Percentiles rank a stretch among this genome's conserved stretches.
phyloP scores from a whole-genome alignment of 2,329 filamentous ascomycete genomes.

The Triangularia setosa region DNA sequence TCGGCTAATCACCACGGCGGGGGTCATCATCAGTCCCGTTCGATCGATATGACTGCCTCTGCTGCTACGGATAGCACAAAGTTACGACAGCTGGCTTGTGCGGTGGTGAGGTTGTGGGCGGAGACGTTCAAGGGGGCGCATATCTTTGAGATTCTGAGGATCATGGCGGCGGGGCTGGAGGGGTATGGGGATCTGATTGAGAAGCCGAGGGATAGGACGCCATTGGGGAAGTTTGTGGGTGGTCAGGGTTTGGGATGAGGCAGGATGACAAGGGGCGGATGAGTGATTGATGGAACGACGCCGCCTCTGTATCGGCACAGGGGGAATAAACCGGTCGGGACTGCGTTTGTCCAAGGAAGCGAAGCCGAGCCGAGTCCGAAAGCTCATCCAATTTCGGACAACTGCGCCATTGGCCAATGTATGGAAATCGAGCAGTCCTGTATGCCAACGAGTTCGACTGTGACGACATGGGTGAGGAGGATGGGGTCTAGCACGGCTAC shows the following conservation, averaged over 20 bases:
- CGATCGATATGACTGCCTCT: constrained; percentile 36
- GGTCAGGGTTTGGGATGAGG: constrained; percentile 22
- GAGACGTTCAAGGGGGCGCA: constrained; percentile 60
- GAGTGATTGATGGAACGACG: neutral
- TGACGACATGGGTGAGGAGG: neutral
- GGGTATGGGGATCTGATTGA: constrained; percentile 55
- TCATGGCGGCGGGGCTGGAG: constrained; percentile 55
- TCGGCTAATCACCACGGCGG: constrained; percentile 27
- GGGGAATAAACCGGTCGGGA: neutral
- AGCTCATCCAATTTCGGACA: neutral
- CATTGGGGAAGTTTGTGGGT: constrained; percentile 31
- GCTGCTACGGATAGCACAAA: constrained; percentile 45
- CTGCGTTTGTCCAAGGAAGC: neutral
- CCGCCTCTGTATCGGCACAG: too few species aligned
- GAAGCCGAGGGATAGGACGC: constrained; percentile 48
- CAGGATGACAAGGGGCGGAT: neutral
- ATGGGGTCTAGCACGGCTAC: neutral
- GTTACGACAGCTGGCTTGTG: constrained; percentile 52
- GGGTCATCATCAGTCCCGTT: constrained; percentile 34
- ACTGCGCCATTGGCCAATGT: neutral
- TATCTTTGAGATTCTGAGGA: constrained; percentile 57
- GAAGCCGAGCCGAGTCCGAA: neutral
- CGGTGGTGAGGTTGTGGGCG: constrained; percentile 58
- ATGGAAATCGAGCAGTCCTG: neutral
- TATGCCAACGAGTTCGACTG: neutral